Evolutionary conservation across 495 filamentous ascomycete genomes (phyloP).

Genomic region (Barbatosphaeria neglecta): DNA sequence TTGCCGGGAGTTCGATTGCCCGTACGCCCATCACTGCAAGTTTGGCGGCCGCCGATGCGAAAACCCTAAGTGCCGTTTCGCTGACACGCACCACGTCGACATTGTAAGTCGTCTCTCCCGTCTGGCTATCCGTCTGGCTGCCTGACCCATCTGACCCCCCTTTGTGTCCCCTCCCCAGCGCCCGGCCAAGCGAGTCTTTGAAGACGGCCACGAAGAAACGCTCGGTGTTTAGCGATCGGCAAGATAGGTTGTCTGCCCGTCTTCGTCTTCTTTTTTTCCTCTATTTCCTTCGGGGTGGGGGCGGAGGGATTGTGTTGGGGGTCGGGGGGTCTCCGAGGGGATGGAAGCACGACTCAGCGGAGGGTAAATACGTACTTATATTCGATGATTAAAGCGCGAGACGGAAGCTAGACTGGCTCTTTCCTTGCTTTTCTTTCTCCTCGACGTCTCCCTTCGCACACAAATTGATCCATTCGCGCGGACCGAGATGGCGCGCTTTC

Average conservation of each 20-base stretch:
- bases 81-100: slow-evolving; percentile 18
- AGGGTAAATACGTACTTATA: neutral
- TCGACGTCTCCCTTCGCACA: too few species aligned
- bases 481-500: too few species aligned
- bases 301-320: too few species aligned
- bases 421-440: too few species aligned
- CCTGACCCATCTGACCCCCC: too few species aligned
- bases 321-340: too few species aligned
- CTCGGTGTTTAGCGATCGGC: neutral
- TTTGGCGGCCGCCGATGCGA: slow-evolving; percentile 9
- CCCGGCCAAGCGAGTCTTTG: neutral
- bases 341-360: neutral
- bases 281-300: too few species aligned
- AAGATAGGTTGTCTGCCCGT: neutral
- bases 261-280: too few species aligned
- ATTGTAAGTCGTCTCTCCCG: slow-evolving; percentile 16
- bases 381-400: too few species aligned
- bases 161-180: neutral
- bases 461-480: too few species aligned
- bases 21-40: slow-evolving; percentile 21
- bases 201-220: neutral
- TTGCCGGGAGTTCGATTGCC: slow-evolving; percentile 18
- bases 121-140: neutral
- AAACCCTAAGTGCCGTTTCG: slow-evolving; percentile 15
- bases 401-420: too few species aligned